These are phyloP conservation scores for Trichoderma harzianum DNA, from an alignment of 2,329 filamentous ascomycete species.

Conservation along the genomic window DNA sequence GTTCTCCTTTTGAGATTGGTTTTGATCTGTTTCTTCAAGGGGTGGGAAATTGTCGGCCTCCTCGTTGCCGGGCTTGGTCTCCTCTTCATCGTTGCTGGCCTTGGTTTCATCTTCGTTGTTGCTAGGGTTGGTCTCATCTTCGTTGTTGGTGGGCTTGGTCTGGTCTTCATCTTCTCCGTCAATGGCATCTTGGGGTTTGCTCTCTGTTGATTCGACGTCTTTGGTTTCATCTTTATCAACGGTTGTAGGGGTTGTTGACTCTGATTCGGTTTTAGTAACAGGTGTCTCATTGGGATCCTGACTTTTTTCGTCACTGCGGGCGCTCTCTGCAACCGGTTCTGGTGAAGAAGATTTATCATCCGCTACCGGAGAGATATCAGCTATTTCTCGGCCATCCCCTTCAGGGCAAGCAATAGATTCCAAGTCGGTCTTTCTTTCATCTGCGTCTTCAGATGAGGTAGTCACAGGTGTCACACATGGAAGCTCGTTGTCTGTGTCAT, in stretches of 20 bases:
- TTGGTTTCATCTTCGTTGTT: not conserved
- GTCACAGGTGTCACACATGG: not conserved
- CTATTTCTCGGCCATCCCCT: not conserved
- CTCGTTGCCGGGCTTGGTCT: not conserved
- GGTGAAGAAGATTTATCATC: not conserved
- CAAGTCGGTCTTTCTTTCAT: not conserved
- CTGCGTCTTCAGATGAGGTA: not conserved
- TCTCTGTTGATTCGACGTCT: not conserved
- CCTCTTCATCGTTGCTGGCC: not conserved
- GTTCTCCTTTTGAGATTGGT: not conserved
- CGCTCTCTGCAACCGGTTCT: not conserved
- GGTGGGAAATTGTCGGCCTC: not conserved
- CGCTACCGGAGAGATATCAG: not conserved
- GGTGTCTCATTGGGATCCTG: not conserved
- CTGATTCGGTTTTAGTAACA: not conserved
- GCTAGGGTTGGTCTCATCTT: not conserved
- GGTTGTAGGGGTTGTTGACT: not conserved
- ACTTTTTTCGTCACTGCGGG: not conserved
- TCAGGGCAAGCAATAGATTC: no score
- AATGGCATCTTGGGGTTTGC: not conserved
- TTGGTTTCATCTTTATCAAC: not conserved
- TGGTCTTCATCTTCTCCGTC: not conserved
- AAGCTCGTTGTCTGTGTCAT: not conserved
- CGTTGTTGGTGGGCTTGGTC: not conserved
- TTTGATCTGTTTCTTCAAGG: not conserved